phyloP scores from a whole-genome alignment of 2,329 filamentous ascomycete species.

The Paracamarosporium sp. region DNA sequence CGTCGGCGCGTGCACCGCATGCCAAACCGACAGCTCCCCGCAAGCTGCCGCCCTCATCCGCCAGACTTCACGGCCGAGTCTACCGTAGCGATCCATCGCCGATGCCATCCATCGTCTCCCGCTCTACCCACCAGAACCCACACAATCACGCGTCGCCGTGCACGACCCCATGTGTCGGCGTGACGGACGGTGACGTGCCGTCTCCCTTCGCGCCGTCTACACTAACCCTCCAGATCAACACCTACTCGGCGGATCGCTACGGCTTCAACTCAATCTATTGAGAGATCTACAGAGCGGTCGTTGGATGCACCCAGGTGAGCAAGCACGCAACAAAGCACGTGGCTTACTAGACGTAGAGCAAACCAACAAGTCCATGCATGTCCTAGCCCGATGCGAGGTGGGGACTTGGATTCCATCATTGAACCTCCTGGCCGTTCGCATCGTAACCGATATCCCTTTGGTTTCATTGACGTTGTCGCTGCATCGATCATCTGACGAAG shows the following conservation, averaged over 20 bases:
- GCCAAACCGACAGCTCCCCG: background rate
- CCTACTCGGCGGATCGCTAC: too few species aligned
- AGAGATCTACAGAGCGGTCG: too few species aligned
- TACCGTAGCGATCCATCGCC: background rate
- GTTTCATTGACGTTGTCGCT: background rate
- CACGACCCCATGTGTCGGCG: background rate
- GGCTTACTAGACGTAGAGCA: too few species aligned
- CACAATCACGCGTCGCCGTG: background rate
- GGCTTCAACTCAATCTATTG: too few species aligned
- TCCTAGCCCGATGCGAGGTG: too few species aligned
- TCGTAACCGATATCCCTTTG: background rate
- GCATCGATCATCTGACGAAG: background rate
- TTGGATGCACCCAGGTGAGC: too few species aligned
- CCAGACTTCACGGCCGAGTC: background rate
- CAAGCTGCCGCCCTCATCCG: background rate
- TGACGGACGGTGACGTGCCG: too few species aligned
- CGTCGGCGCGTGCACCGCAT: background rate
- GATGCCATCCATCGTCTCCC: background rate
- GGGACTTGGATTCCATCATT: too few species aligned
- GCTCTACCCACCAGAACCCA: background rate
- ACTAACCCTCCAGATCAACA: too few species aligned
- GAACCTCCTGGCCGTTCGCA: background rate
- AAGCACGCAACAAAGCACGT: too few species aligned
- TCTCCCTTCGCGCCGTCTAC: too few species aligned
- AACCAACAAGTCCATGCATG: too few species aligned